These are phyloP conservation scores for Calophaca sinica DNA, from an alignment of 306 rosid species.

Conservation along the genomic window DNA sequence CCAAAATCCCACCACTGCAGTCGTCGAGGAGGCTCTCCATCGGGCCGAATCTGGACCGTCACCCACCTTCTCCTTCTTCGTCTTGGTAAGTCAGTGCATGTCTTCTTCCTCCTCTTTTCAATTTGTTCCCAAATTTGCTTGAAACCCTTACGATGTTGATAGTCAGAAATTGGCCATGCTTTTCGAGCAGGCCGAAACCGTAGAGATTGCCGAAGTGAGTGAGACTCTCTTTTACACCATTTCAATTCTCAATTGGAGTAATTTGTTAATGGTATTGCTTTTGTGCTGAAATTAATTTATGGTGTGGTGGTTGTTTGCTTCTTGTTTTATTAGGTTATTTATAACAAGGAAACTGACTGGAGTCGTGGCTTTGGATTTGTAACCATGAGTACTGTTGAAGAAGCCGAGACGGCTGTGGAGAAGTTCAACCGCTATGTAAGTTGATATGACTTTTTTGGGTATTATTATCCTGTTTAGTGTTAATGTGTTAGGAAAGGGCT, in stretches of 20 bases:
- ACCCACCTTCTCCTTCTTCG: too few species aligned
- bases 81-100: too few species aligned
- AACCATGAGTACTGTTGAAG: conserved; percentile 90
- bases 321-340: conserved; percentile 73
- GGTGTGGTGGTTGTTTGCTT: too few species aligned
- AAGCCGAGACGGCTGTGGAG: conserved; percentile 84
- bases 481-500: conserved; percentile 72
- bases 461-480: too few species aligned
- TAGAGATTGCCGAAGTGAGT: conserved; percentile 89
- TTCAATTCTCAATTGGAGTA: background rate
- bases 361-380: conserved; percentile 98
- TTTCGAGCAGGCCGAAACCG: conserved; percentile 80
- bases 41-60: too few species aligned
- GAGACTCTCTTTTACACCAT: background rate
- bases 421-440: conserved; percentile 76
- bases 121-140: too few species aligned
- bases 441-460: conserved; percentile 2
- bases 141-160: conserved; percentile 86
- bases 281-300: background rate
- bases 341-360: conserved; percentile 84
- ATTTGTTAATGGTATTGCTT: too few species aligned
- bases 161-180: conserved; percentile 79
- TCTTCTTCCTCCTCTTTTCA: too few species aligned
- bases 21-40: too few species aligned
- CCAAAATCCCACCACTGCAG: too few species aligned